Conservation (phyloP, 106 monocot species). For the Hemerocallis citrina region DNA sequence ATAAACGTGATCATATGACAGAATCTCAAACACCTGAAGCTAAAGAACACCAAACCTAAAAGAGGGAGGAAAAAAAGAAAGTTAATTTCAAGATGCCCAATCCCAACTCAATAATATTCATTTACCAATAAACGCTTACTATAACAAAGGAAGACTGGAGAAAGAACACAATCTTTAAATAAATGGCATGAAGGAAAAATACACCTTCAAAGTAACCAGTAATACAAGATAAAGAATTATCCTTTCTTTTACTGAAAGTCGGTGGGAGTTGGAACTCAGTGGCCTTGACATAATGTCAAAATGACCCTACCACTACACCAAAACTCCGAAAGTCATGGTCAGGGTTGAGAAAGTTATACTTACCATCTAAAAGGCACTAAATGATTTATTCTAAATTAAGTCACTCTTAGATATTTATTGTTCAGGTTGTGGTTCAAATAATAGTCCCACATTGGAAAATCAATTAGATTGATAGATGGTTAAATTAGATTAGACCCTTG, state of each 20-base stretch:
- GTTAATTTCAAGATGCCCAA: background rate
- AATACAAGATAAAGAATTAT: background rate
- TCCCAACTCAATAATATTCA: background rate
- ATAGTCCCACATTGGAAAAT: no score
- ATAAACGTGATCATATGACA: conserved; percentile 6
- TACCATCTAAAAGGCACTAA: no score
- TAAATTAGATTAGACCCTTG: no score
- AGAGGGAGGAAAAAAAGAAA: background rate
- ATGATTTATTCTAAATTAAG: no score
- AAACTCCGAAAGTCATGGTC: no score
- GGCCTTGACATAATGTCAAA: no score
- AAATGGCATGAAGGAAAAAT: background rate
- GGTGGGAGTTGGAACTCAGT: no score
- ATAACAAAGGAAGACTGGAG: background rate
- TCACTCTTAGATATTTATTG: no score
- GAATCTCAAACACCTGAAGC: conserved; percentile 29
- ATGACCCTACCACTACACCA: background rate
- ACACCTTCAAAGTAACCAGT: background rate
- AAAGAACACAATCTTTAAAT: background rate
- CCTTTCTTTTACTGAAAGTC: background rate
- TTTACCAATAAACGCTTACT: background rate
- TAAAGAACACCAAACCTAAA: conserved; percentile 27
- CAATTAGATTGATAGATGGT: no score
- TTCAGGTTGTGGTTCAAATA: no score
- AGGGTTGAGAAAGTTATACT: no score